Conservation (phyloP, 306 rosid species). For the Cucurbita pepo region DNA sequence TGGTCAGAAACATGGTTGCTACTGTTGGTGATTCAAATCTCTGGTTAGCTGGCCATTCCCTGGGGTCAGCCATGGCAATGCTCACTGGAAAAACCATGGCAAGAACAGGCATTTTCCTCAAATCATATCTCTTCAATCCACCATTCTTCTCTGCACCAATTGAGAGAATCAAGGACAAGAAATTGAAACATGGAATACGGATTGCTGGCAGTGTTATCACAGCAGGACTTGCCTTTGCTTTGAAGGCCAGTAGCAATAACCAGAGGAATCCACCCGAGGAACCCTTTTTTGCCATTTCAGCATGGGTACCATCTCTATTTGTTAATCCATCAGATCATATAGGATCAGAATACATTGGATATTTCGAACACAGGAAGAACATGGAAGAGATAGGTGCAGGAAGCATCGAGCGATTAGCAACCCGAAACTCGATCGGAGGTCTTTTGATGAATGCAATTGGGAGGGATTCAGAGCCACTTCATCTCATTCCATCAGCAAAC, state of each 20-base stretch:
- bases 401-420: conserved; percentile 59
- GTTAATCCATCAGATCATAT: conserved; percentile 68
- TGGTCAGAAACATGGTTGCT: conserved; percentile 57
- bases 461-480: conserved; percentile 56
- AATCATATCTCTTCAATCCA: conserved; percentile 78
- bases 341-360: conserved; percentile 68
- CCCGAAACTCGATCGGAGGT: conserved; percentile 58
- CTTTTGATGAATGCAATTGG: conserved; percentile 52
- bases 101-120: conserved; percentile 31
- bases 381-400: conserved; percentile 86
- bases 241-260: conserved; percentile 41
- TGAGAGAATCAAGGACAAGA: conserved; percentile 58
- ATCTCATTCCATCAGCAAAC: conserved; percentile 80
- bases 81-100: conserved; percentile 82
- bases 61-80: conserved; percentile 86
- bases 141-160: conserved; percentile 72
- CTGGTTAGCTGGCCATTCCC: conserved; percentile 90
- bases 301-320: conserved; percentile 65
- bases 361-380: conserved; percentile 67
- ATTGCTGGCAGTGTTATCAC: conserved; percentile 62
- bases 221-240: conserved; percentile 59
- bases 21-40: conserved; percentile 45
- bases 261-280: conserved; percentile 26
- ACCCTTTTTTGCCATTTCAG: conserved; percentile 42
- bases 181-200: conserved; percentile 53